These are phyloP conservation scores for Aphanomyces euteiches DNA, from an alignment of 352 stramenopile genomes.

Conservation along the genomic window DNA sequence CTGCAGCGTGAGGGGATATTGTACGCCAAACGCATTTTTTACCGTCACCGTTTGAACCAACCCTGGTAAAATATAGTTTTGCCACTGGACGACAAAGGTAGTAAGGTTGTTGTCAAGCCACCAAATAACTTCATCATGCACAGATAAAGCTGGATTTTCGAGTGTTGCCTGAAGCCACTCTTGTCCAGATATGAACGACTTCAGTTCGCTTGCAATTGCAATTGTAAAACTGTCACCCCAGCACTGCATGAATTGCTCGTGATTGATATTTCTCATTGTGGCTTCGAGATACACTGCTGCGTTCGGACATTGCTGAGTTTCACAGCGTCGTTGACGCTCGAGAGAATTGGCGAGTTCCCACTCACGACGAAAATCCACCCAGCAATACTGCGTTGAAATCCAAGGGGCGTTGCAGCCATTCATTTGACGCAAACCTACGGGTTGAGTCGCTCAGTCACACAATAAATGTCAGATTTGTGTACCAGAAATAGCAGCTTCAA, in stretches of 20 bases:
- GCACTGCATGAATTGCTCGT: background rate
- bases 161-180: background rate
- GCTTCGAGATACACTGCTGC: conserved; percentile 16
- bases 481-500: background rate
- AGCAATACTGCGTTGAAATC: conserved; percentile 25
- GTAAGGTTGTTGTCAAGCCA: conserved; percentile 2
- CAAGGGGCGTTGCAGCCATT: conserved; percentile 7
- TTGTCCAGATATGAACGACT: background rate
- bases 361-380: conserved; percentile 14
- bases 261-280: background rate
- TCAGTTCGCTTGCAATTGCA: conserved; percentile 2
- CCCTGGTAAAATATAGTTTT: conserved; percentile 23
- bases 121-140: conserved; percentile 13
- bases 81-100: conserved; percentile 3
- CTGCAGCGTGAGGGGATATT: conserved; percentile 15
- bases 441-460: background rate
- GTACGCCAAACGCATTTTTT: conserved; percentile 19
- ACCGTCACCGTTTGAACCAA: background rate
- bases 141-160: background rate
- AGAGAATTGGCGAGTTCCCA: conserved; percentile 6
- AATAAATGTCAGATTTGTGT: background rate
- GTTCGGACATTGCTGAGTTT: background rate
- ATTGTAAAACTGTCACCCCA: conserved; percentile 19
- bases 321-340: conserved; percentile 9
- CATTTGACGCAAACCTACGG: conserved; percentile 12